phyloP scores from a whole-genome alignment of 2,329 filamentous ascomycete species.

The Mollisiaceae sp. region DNA sequence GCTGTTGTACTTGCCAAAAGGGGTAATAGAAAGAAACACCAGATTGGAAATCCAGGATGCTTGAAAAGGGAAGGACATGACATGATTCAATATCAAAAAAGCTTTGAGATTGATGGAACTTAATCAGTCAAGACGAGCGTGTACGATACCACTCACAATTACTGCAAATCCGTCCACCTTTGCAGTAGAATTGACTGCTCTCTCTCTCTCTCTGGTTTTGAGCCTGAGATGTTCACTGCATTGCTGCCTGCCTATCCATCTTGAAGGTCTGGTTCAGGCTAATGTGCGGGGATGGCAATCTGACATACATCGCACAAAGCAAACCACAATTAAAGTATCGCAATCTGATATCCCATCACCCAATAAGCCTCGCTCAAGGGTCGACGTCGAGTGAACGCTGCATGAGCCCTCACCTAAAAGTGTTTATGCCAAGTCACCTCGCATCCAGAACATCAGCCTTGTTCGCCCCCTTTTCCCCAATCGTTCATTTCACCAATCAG shows the following conservation, averaged over 20 bases:
- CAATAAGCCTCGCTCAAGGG: background rate
- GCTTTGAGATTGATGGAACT: no score
- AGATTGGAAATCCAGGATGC: no score
- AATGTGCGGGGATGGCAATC: slow-evolving; percentile 1
- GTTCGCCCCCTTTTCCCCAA: background rate
- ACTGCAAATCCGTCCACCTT: no score
- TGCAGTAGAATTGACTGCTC: no score
- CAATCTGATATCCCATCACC: background rate
- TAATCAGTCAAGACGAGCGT: no score
- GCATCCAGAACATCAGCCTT: background rate
- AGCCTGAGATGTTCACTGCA: background rate
- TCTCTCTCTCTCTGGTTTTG: background rate
- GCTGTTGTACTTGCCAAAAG: no score
- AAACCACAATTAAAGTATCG: background rate
- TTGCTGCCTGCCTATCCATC: background rate
- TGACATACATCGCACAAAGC: background rate
- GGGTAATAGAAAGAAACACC: no score
- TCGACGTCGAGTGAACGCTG: background rate
- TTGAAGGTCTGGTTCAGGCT: slow-evolving; percentile 3
- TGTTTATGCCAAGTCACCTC: background rate
- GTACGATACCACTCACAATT: no score
- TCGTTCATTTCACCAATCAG: background rate
- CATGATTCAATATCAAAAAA: no score
- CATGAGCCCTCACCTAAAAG: background rate
- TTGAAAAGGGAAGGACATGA: no score